Conservation (phyloP, 306 rosid species). For the Calophaca sinica region DNA sequence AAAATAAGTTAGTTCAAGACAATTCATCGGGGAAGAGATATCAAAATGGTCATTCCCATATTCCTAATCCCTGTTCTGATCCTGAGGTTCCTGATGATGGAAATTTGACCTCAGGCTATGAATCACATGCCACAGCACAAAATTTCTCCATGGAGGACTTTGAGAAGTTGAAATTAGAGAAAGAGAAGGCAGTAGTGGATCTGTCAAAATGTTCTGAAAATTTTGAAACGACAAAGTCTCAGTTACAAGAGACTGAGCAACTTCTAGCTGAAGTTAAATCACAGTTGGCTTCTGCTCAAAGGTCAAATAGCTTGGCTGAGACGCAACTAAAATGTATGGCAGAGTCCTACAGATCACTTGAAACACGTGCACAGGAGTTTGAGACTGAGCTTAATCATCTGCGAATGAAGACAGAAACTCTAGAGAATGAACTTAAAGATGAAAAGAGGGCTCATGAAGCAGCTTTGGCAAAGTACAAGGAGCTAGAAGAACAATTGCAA, state of each 20-base stretch:
- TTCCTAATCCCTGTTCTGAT: constrained; percentile 68
- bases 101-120: constrained; percentile 66
- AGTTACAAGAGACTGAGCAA: constrained; percentile 85
- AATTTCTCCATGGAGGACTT: constrained; percentile 70
- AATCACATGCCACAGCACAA: constrained; percentile 58
- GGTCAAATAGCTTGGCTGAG: constrained; percentile 85
- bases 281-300: constrained; percentile 83
- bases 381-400: constrained; percentile 82
- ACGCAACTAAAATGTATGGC: constrained; percentile 99
- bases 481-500: constrained; percentile 83
- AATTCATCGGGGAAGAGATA: constrained; percentile 64
- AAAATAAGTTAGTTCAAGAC: constrained; percentile 73
- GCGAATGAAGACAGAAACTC: constrained; percentile 66
- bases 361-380: constrained; percentile 75
- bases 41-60: constrained; percentile 69
- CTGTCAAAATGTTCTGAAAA: constrained; percentile 75
- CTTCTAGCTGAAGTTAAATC: constrained; percentile 86
- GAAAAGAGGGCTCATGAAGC: constrained; percentile 78
- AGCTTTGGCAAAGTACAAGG: constrained; percentile 67
- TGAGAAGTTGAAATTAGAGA: constrained; percentile 76
- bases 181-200: constrained; percentile 67
- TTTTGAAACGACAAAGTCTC: constrained; percentile 74
- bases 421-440: constrained; percentile 77
- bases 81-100: constrained; percentile 92
- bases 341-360: constrained; percentile 94